Evolutionary conservation across 1,284 basidiomycete species (phyloP).

Genomic region (Prillingera fragicola): DNA sequence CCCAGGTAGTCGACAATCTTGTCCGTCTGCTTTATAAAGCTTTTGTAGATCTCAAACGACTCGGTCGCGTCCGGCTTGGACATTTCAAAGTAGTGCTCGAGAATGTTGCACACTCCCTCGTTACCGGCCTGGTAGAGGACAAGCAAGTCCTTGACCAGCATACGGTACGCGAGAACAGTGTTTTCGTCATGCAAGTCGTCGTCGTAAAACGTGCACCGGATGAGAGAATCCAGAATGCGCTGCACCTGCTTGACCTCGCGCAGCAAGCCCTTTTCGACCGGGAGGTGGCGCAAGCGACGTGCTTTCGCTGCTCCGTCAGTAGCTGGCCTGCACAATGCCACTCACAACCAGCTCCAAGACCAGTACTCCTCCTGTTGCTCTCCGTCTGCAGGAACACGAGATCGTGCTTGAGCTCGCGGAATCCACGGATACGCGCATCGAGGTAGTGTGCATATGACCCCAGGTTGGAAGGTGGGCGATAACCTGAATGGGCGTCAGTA

Average conservation of each 20-base stretch:
- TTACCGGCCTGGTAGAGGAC: conserved; percentile 95
- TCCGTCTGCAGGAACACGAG: conserved; percentile 84
- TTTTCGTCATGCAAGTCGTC: conserved; percentile 91
- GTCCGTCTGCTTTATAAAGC: conserved; percentile 93
- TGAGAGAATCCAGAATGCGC: conserved; percentile 74
- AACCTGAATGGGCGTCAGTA: conserved; percentile 54
- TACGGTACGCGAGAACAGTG: conserved; percentile 77
- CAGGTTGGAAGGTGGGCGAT: conserved; percentile 77
- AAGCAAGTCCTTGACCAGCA: conserved; percentile 95
- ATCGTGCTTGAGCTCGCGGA: conserved; percentile 87
- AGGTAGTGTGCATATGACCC: conserved; percentile 84
- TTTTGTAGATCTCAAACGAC: conserved; percentile 82
- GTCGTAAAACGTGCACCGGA: conserved; percentile 87
- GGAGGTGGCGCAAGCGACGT: conserved; percentile 79
- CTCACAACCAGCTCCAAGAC: conserved; percentile 42
- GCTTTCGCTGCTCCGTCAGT: conserved; percentile 32
- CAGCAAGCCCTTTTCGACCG: conserved; percentile 90
- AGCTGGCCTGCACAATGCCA: conserved; percentile 1
- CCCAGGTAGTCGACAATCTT: conserved; percentile 87
- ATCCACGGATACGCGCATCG: conserved; percentile 82
- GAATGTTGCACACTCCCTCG: conserved; percentile 94
- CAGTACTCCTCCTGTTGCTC: conserved; percentile 62
- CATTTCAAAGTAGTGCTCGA: conserved; percentile 99
- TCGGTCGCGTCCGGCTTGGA: conserved; percentile 81
- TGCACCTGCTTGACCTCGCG: conserved; percentile 90